Base-by-base conservation (phyloP, 1,139 yeast genomes). In the Protomyces pachydermus region DNA sequence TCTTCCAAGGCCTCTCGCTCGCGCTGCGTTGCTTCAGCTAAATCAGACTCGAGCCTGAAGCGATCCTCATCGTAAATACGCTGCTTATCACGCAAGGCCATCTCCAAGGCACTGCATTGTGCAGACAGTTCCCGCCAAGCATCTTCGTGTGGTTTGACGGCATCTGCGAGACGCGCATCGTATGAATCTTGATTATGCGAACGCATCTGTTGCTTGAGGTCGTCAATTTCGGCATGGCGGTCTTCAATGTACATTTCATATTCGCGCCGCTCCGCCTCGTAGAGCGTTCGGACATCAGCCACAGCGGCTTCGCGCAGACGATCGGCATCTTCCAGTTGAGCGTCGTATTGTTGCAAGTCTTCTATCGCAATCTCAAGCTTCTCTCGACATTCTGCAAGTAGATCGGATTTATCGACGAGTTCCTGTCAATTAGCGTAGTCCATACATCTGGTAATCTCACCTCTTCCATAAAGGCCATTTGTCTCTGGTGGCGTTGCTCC, bases 171-270 rank as follows among this genome's bases (percentile, higher is more conserved):
- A 6, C 61, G 61, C 16, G 55, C 55, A 34, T 57, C 61, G 34
- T 48, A 57, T 14, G 61, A 50, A 25, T 57, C 61, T n/a, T 57
- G 61, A 28, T 48, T 38, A 25, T 48, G 52, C 25, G 48, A 32
- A 9, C 37, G 51, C 18, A 48, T 35, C 8, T 53, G 56, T 16
- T 52, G 56, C 45, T 42, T 39, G 32, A 58, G 32, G 32, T 39
- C 54, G 34, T 58, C 62, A 35, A 58, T 58, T 23, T 58, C 62
- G 8, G 42, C 53, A 38, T 58, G 62, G 8, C 62, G 45, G 28
- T 58, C 62, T 37, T 58, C 56, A 18, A 58, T 58, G 42, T 58
- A 58, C 39, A 50, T 37, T 18, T 57, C 61, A 16, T 57, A 57
- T 32, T 57, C 61, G 14, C n/a, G 28, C 5, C 61, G 48, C 16